Evolutionary conservation across 768 basidiomycete species (phyloP), one percentile per base, ranked within the genome.

Genomic region (Trametes cinnabarina): DNA sequence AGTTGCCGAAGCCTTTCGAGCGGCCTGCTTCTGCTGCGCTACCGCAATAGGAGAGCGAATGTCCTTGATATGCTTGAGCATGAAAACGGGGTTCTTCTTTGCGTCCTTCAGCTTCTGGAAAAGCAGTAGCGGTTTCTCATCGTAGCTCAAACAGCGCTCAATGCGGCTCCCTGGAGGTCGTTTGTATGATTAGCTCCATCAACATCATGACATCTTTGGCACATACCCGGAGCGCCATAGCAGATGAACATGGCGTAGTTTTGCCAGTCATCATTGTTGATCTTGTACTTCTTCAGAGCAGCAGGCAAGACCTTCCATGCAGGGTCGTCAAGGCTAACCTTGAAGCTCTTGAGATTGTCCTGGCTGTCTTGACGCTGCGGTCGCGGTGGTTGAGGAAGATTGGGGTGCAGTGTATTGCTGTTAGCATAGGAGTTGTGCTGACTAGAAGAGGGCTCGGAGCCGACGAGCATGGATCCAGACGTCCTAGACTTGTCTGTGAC

Each of bases 201-300:
- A 15, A 34, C n/a, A 37, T 40, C 19, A 58, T 20, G n/a, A 14
- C 30, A 53, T 67, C 9, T 9, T 19, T 35, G 11, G 41, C 64
- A 52, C 82, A 65, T 68, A 94, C 95, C 93, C 51, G 94, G 79
- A 51, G 88, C 87, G 11, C 95, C 96, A 72, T 96, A 98, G 66
- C 96, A 98, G 60, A 99, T 98, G 75, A 99, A 99, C 88, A 99
- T 91, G 26, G 97, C 97, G 76, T 98, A 99, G 67, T 94, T 92
- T 77, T 94, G 89, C 97, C 97, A 99, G 71, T 92, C 95, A 63
- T 98, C 97, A 64, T 92, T 92, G 72, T 96, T 94, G 74, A 98
- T 98, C 69, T 92, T 94, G 72, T 99, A 99, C 73, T 98, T 98
- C 76, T 98, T 98, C 62, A 99, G 77, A 15, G 97, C 97, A 0